Evolutionary conservation across 2,329 filamentous ascomycete genomes (phyloP), one percentile per base, ranked within the genome.

Genomic region (Verticillium klebahnii): DNA sequence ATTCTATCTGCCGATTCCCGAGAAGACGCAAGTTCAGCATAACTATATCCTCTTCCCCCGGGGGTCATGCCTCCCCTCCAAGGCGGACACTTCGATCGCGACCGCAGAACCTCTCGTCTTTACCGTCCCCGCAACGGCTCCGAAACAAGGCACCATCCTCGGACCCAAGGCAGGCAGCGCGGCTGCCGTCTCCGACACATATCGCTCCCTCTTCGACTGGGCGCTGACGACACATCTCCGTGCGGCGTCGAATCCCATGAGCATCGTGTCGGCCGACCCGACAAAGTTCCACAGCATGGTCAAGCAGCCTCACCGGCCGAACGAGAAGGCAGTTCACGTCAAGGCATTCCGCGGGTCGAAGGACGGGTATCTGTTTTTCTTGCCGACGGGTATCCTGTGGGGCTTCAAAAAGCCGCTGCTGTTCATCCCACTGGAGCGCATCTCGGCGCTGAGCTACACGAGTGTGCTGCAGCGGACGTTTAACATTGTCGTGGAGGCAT

Each of bases 381-480:
- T 90, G 17, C 82, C 86, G 36, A 86, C 80, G 31, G 88, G 88
- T 15, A 89, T 90, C 60, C 71, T 90, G 8, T 90, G 87, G 86
- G 87, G 81, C 0, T 90, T 88, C 77, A 89, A 89, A 74, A 90
- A 90, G 72, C 88, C 88, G 0, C 71, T 90, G 2, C 74, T 88
- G 25, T 89, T 89, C 67, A 77, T 90, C 5, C 85, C 86, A 5
- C 79, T 89, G 19, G 81, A 84, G 59, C 79, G 82, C 14, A 85
- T 90, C 58, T 78, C 79, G 0, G 85, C 86, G 2, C 78, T 89
- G n/a, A 88, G 85, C 68, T 90, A 89, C 70, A 89, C 86, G 5
- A 89, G 78, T 62, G 85, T 90, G 31, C 75, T 90, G 56, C 87
- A 89, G 69, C 80, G 87, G 25, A 90, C 88, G 0, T 90, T 90